phyloP scores from a whole-genome alignment of 805 yeast genomes.

The Wickerhamomyces tratensis region DNA sequence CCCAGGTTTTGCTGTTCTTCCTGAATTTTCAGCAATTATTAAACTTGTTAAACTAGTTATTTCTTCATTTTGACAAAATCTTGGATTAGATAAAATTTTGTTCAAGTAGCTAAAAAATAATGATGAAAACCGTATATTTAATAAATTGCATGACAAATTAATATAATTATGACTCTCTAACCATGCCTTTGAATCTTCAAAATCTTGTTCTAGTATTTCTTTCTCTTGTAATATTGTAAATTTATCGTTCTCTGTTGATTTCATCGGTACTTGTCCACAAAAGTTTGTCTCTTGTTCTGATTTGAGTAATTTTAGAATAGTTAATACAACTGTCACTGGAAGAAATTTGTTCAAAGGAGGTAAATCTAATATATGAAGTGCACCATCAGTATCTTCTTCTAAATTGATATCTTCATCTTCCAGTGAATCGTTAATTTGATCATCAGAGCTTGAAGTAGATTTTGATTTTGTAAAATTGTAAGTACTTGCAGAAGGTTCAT shows the following conservation, averaged over 20 bases:
- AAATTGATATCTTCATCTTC: neutral
- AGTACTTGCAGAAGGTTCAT: too few relatives aligned
- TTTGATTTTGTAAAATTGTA: too few relatives aligned
- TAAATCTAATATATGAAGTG: constrained; percentile 47
- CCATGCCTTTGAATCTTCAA: constrained; percentile 34
- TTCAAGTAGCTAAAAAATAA: constrained; percentile 41
- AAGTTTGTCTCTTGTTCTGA: constrained; percentile 47
- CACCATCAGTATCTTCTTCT: constrained; percentile 17
- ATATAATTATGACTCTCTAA: constrained; percentile 25
- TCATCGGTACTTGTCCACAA: constrained; percentile 11
- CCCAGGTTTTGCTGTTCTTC: constrained; percentile 75
- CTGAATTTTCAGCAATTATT: constrained; percentile 73
- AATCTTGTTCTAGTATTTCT: constrained; percentile 17
- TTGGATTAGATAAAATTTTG: constrained; percentile 33
- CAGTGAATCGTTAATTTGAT: too few relatives aligned
- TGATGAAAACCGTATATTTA: constrained; percentile 21
- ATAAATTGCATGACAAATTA: constrained; percentile 18
- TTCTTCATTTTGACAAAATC: constrained; percentile 23
- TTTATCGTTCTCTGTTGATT: constrained; percentile 5
- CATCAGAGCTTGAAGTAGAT: too few relatives aligned
- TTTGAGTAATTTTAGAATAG: constrained; percentile 37
- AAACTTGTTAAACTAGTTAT: constrained; percentile 49
- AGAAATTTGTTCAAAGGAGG: constrained; percentile 41
- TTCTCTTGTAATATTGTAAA: constrained; percentile 26
- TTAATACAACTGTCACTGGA: constrained; percentile 32